These are phyloP conservation scores for Sordariomycetes sp. DNA, from an alignment of 2,329 filamentous ascomycete genomes.

Conservation along the genomic window DNA sequence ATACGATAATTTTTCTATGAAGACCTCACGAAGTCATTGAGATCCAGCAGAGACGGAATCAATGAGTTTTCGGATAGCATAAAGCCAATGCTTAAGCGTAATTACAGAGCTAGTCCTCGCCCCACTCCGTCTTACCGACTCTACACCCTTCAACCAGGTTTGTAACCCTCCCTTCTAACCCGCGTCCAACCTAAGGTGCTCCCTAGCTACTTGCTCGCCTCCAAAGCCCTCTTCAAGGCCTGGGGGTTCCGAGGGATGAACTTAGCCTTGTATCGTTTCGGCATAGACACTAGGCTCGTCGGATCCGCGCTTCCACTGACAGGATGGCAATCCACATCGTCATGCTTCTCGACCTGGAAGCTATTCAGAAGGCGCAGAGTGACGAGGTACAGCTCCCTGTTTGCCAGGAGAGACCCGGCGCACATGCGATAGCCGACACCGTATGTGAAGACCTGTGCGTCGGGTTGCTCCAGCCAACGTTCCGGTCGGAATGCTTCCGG, in stretches of 20 bases:
- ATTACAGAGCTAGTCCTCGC: too few relatives aligned
- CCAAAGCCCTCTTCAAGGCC: neutral
- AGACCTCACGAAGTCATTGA: too few relatives aligned
- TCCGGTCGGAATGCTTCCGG: neutral
- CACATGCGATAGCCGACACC: slow-evolving; percentile 58
- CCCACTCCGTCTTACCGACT: too few relatives aligned
- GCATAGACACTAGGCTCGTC: neutral
- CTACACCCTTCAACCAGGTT: too few relatives aligned
- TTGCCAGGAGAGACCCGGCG: slow-evolving; percentile 47
- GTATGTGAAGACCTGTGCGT: slow-evolving; percentile 52
- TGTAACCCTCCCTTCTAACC: too few relatives aligned
- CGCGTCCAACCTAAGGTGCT: too few relatives aligned
- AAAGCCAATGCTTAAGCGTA: too few relatives aligned
- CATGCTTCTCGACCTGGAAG: slow-evolving; percentile 31
- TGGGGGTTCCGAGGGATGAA: neutral
- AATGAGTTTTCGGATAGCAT: too few relatives aligned
- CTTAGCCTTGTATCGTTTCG: neutral
- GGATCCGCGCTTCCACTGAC: neutral
- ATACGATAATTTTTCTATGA: too few relatives aligned
- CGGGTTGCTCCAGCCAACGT: slow-evolving; percentile 48
- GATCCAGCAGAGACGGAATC: too few relatives aligned
- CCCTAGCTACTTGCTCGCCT: too few relatives aligned
- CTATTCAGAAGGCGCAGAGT: slow-evolving; percentile 49
- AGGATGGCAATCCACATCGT: neutral
- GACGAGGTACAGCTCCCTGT: slow-evolving; percentile 50